These are phyloP conservation scores for Talaromyces piceae DNA, from an alignment of 2,329 filamentous ascomycete genomes.

Conservation along the genomic window DNA sequence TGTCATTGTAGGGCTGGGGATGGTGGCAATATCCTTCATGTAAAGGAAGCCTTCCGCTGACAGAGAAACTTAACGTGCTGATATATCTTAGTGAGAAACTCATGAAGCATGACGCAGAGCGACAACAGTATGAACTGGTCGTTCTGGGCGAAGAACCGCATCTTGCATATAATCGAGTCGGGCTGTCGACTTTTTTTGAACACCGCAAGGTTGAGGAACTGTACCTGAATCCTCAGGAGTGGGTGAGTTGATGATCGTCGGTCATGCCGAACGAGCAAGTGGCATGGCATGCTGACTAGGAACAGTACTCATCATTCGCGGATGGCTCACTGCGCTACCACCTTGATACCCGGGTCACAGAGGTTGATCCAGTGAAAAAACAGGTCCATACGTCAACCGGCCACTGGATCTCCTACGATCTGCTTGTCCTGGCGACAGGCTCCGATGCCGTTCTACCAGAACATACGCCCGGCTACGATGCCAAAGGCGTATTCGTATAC, in stretches of 20 bases:
- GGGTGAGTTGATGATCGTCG: conserved; percentile 48
- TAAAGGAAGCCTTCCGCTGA: conserved; percentile 43
- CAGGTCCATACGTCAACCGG: conserved; percentile 64
- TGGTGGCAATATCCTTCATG: conserved; percentile 89
- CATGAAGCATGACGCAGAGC: conserved; percentile 70
- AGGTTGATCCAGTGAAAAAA: conserved; percentile 58
- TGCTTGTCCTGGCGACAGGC: conserved; percentile 76
- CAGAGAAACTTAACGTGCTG: neutral
- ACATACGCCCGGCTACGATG: conserved; percentile 69
- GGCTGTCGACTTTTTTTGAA: conserved; percentile 80
- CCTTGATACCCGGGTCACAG: conserved; percentile 65
- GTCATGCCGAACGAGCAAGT: neutral
- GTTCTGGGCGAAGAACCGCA: conserved; percentile 85
- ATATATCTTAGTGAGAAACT: conserved; percentile 64
- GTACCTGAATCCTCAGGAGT: conserved; percentile 79
- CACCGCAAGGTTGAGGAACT: conserved; percentile 77
- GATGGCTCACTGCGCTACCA: conserved; percentile 66
- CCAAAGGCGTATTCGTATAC: conserved; percentile 81
- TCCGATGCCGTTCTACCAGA: conserved; percentile 71
- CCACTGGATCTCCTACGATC: conserved; percentile 64
- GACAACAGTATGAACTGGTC: conserved; percentile 68
- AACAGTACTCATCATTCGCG: conserved; percentile 59
- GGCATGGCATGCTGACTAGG: conserved; percentile 5
- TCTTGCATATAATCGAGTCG: conserved; percentile 85
- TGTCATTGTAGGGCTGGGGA: conserved; percentile 76